Evolutionary conservation across 139 green algal species (phyloP), one percentile per base, ranked within the genome.

Genomic region (Volvox reticuliferus): DNA sequence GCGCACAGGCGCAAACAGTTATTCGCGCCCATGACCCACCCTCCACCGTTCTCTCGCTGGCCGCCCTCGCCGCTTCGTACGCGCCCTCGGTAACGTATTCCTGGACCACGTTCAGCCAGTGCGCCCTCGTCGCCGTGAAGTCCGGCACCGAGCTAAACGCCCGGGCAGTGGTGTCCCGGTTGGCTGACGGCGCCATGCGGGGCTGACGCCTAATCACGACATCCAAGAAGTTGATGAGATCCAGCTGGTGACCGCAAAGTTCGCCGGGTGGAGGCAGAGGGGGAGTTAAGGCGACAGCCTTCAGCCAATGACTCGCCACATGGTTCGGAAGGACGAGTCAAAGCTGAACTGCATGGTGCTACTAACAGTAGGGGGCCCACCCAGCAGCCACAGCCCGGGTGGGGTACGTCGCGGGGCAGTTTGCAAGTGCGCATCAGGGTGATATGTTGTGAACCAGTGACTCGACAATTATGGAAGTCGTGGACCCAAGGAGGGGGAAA

Each of bases 141-240:
- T 93, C 89, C 14, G 89, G 89, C 86, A 91, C 88, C 65, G 88
- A 91, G 92, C 79, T 86, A 67, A 91, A 68, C 0, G 84, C 84
- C 37, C 79, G 75, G 13, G 63, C 24, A 28, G 81, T 89, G 82
- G 73, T 24, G 89, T 87, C 71, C 28, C 71, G 65, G 79, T 63
- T 33, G 22, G 36, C 62, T 21, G 63, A 69, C 65, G 86, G 77
- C 21, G 75, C 79, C 85, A 95, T 87, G 69, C 92, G 93, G 12
- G 93, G 93, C 81, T 90, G 90, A 24, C 89, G 81, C 37, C 91
- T 92, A 65, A 95, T 82, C 77, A 95, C 82, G 85, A 93, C 87
- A 73, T 93, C 93, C 69, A 95, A 85, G 19, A 73, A 88, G 77
- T 95, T 92, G n/a, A 95, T 85, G 35, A 92, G 37, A 86, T 93